phyloP scores from a whole-genome alignment of 2,329 filamentous ascomycete genomes.

The Ceratocystis cubensis region DNA sequence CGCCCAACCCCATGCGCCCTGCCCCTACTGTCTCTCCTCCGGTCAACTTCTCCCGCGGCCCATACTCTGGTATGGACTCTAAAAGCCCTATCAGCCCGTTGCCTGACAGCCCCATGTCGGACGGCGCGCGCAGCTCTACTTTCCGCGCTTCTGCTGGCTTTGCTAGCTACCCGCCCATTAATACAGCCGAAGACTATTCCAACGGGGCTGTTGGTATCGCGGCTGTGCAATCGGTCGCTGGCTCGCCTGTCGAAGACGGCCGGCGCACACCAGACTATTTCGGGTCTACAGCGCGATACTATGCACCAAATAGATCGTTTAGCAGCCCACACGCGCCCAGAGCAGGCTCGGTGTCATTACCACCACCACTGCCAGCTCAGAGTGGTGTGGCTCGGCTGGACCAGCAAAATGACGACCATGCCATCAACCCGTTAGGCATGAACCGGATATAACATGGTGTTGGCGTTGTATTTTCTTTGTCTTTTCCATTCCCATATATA shows the following conservation, averaged over 20 bases:
- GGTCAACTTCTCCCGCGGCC: not conserved
- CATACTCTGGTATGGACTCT: not conserved
- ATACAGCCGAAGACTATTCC: conserved; percentile 15
- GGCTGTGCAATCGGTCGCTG: not conserved
- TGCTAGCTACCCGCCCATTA: conserved; percentile 12
- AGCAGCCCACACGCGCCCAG: conserved; percentile 42
- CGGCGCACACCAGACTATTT: conserved; percentile 45
- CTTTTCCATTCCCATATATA: not conserved
- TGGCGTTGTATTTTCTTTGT: not conserved
- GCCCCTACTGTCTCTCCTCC: not conserved
- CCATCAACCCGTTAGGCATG: conserved; percentile 45
- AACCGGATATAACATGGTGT: conserved; percentile 33
- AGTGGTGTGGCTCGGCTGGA: conserved; percentile 22
- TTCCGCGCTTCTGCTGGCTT: not conserved
- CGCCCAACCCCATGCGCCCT: conserved; percentile 24
- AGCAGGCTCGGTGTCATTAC: not conserved
- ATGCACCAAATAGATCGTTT: conserved; percentile 42
- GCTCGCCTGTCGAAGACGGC: conserved; percentile 25
- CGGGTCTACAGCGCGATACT: conserved; percentile 41
- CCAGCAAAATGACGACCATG: conserved; percentile 25
- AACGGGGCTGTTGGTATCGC: not conserved
- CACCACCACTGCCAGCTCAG: conserved; percentile 8
- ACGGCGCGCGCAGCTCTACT: not conserved
- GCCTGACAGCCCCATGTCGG: not conserved
- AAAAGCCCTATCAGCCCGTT: conserved; percentile 10